Percentiles rank a stretch among this genome's conserved stretches.
Conservation (phyloP, 805 yeast species). For the Starmerella floricola region DNA sequence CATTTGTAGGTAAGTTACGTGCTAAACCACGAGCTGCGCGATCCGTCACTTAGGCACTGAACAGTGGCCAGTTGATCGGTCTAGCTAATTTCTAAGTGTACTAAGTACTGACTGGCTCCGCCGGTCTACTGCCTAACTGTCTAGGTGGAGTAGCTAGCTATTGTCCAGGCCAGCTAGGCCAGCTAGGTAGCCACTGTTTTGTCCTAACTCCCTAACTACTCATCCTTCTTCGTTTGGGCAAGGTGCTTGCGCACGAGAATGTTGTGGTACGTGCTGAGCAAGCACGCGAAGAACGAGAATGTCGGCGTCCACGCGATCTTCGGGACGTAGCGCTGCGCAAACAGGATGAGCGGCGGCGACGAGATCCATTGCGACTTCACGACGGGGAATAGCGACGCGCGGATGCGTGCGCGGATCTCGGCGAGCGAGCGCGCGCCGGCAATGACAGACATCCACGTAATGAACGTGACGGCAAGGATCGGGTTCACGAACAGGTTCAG, state of each 20-base stretch:
- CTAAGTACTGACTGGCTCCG: too few species aligned
- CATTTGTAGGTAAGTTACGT: too few species aligned
- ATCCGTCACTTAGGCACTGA: too few species aligned
- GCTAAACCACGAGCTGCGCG: too few species aligned
- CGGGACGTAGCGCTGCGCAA: slow-evolving; percentile 32
- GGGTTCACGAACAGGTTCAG: slow-evolving; percentile 29
- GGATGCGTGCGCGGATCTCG: slow-evolving; percentile 26
- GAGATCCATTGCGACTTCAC: slow-evolving; percentile 30
- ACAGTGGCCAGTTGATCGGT: too few species aligned
- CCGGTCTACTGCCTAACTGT: too few species aligned
- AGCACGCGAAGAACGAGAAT: slow-evolving; percentile 31
- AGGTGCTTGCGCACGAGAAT: slow-evolving; percentile 27
- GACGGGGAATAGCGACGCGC: slow-evolving; percentile 27
- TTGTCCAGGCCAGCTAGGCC: too few species aligned
- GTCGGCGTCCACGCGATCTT: slow-evolving; percentile 33
- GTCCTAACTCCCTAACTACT: slow-evolving; percentile 7
- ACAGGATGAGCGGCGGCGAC: slow-evolving; percentile 29
- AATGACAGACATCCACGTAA: slow-evolving; percentile 29
- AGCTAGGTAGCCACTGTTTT: not conserved
- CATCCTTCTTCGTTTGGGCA: slow-evolving; percentile 7
- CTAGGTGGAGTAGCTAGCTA: too few species aligned
- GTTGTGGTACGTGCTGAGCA: slow-evolving; percentile 32
- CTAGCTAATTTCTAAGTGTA: too few species aligned
- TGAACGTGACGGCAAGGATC: slow-evolving; percentile 26
- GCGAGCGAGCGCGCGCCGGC: slow-evolving; percentile 28